Evolutionary conservation across 441 rosid species (phyloP).

Genomic region (Melastoma candidum): DNA sequence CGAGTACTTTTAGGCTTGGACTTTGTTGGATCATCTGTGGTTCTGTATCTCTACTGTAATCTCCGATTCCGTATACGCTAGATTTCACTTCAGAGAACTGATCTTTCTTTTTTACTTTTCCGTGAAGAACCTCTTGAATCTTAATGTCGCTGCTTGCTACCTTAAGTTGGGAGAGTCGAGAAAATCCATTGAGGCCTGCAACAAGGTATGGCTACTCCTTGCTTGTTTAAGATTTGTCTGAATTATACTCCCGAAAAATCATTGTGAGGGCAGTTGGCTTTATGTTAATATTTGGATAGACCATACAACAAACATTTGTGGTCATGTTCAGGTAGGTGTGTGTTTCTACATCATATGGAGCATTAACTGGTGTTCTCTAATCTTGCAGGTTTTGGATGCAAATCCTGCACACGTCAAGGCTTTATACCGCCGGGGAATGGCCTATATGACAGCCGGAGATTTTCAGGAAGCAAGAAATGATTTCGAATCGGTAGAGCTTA

Average conservation of each 20-base stretch:
- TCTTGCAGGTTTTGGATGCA: constrained; percentile 68
- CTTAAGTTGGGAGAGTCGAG: constrained; percentile 86
- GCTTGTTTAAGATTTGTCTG: neutral
- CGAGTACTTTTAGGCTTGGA: neutral
- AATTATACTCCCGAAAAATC: too few species aligned
- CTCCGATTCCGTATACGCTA: too few species aligned
- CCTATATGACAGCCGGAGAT: constrained; percentile 71
- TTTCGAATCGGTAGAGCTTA: constrained; percentile 53
- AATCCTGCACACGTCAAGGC: constrained; percentile 81
- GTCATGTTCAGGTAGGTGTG: too few species aligned
- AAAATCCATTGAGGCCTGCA: constrained; percentile 78
- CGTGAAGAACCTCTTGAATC: constrained; percentile 60
- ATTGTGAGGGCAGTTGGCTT: too few species aligned
- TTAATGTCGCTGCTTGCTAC: constrained; percentile 86
- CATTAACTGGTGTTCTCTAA: neutral
- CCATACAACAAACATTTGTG: too few species aligned
- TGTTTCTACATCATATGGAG: too few species aligned
- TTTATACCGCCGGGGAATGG: constrained; percentile 96
- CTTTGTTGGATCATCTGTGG: neutral
- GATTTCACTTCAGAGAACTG: constrained; percentile 10
- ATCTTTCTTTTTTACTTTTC: constrained; percentile 8
- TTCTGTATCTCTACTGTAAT: too few species aligned
- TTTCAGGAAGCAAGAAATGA: constrained; percentile 78
- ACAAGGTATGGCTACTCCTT: constrained; percentile 46
- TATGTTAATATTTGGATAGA: too few species aligned